phyloP scores from a whole-genome alignment of 225 moss, liverwort and hornwort genomes.

The Marchantia polymorpha region DNA sequence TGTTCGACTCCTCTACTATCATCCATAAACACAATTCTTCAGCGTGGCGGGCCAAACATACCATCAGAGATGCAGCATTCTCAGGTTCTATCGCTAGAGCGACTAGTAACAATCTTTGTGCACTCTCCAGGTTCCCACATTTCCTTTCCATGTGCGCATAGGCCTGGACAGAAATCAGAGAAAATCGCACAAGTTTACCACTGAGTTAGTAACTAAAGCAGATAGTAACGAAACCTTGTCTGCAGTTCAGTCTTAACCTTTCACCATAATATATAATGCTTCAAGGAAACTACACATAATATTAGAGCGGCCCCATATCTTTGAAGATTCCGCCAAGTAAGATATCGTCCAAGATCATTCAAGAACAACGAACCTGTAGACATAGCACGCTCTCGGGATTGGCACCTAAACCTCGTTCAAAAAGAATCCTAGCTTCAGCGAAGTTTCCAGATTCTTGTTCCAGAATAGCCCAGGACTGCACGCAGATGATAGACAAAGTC shows the following conservation, averaged over 20 bases:
- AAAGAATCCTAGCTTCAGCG: conserved; percentile 62
- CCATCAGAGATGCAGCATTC: conserved; percentile 78
- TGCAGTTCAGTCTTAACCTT: not conserved
- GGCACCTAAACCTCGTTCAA: conserved; percentile 63
- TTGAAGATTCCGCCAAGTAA: not conserved
- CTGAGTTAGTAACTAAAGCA: not conserved
- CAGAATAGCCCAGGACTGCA: conserved; percentile 83
- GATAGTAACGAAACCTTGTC: not conserved
- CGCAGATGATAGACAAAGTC: not conserved
- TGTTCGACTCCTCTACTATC: too few species aligned
- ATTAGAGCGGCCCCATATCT: not conserved
- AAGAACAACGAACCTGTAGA: conserved; percentile 57
- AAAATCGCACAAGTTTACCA: not conserved
- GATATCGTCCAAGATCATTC: not conserved
- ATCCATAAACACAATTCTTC: too few species aligned
- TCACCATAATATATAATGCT: not conserved
- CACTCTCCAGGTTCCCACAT: conserved; percentile 53
- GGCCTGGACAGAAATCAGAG: conserved; percentile 43
- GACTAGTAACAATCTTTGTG: conserved; percentile 44
- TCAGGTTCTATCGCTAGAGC: conserved; percentile 53
- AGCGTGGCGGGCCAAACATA: conserved; percentile 31
- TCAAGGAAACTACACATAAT: not conserved
- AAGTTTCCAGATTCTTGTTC: conserved; percentile 62
- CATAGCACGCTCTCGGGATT: conserved; percentile 65
- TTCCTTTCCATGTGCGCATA: conserved; percentile 86